phyloP scores from a whole-genome alignment of 306 rosid genomes.

The Sicyos edulis region DNA sequence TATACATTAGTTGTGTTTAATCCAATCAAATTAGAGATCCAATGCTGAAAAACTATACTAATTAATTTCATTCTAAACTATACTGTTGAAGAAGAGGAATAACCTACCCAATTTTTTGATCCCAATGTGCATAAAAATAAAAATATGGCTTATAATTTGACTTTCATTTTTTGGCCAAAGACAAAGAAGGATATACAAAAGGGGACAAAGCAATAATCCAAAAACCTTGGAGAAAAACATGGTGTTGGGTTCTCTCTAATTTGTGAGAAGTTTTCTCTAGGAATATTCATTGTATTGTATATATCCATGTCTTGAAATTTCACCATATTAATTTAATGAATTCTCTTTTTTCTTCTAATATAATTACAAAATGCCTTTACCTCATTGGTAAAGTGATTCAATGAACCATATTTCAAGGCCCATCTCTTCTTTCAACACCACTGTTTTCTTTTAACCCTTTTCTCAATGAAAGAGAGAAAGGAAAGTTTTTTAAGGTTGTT shows the following conservation, averaged over 20 bases:
- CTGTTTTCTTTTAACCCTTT: not conserved
- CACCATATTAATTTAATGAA: not conserved
- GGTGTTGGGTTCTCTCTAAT: conserved; percentile 38
- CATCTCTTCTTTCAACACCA: not conserved
- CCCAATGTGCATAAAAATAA: not conserved
- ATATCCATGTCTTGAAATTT: not conserved
- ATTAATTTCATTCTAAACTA: not conserved
- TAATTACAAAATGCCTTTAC: too few species aligned
- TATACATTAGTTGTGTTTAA: too few species aligned
- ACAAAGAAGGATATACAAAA: not conserved
- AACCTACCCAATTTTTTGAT: not conserved
- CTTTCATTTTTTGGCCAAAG: not conserved
- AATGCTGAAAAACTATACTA: not conserved
- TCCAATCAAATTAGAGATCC: not conserved
- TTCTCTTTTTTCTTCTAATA: not conserved
- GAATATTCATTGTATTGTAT: conserved; percentile 13
- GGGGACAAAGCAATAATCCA: conserved; percentile 33
- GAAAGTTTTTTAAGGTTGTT: not conserved
- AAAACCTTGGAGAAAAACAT: conserved; percentile 34
- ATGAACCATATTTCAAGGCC: conserved; percentile 5
- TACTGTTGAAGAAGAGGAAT: conserved; percentile 10
- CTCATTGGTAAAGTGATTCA: not conserved
- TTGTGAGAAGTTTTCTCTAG: conserved; percentile 18
- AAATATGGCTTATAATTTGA: not conserved
- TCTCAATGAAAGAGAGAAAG: not conserved